Evolutionary conservation across 192 early-diverging fungal species (phyloP).

Genomic region (Coemansia sp.): DNA sequence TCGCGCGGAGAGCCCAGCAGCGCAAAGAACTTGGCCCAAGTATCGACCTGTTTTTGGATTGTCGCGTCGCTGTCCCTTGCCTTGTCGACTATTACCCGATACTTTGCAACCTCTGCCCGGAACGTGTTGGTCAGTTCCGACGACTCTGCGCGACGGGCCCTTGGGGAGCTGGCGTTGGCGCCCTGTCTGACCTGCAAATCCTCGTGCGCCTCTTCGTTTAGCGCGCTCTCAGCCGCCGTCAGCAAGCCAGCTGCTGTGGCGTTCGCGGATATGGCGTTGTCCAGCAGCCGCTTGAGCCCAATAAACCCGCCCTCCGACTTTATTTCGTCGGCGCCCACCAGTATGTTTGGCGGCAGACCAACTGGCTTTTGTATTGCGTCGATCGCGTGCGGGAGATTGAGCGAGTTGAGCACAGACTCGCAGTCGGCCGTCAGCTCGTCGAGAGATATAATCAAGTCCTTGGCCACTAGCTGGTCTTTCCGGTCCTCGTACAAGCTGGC

Average conservation of each 20-base stretch:
- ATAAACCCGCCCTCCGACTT: conserved; percentile 65
- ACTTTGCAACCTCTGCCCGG: conserved; percentile 43
- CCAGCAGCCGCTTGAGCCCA: conserved; percentile 61
- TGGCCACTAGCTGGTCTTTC: conserved; percentile 72
- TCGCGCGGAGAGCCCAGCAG: conserved; percentile 32
- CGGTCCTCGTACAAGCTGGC: conserved; percentile 82
- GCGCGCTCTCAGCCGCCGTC: conserved; percentile 54
- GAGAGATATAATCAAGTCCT: conserved; percentile 61
- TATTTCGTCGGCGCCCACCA: conserved; percentile 74
- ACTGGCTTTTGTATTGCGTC: conserved; percentile 73
- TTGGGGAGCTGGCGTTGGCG: neutral
- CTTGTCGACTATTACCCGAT: conserved; percentile 63
- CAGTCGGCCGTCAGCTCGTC: conserved; percentile 67
- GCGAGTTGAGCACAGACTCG: conserved; percentile 64
- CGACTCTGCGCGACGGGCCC: conserved; percentile 18
- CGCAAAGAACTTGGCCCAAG: conserved; percentile 40
- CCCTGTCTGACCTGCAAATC: conserved; percentile 24
- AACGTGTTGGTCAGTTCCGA: conserved; percentile 37
- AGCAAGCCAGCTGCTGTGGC: conserved; percentile 55
- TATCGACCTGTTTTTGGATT: conserved; percentile 52
- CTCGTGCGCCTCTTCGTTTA: conserved; percentile 38
- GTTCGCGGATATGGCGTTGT: conserved; percentile 57
- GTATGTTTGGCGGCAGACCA: conserved; percentile 67
- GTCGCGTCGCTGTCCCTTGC: conserved; percentile 70
- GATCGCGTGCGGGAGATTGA: conserved; percentile 68